Conservation (phyloP, 192 early-diverging fungal genomes). For the Mortierella alpina region DNA sequence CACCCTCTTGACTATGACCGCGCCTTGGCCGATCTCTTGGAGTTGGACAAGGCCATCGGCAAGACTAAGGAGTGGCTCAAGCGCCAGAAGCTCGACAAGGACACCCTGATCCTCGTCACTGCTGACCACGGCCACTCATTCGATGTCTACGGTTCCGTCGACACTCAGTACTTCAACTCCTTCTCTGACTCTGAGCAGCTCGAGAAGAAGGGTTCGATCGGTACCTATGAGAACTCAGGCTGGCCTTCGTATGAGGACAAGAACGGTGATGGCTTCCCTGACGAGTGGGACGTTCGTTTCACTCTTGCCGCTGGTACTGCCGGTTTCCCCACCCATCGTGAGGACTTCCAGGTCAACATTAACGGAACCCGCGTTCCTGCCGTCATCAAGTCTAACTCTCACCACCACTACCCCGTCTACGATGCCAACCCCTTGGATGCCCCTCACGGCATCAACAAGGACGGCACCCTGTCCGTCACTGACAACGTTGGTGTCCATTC, state of each 20-base stretch:
- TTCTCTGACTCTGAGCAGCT: constrained; percentile 47
- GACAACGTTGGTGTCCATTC: constrained; percentile 57
- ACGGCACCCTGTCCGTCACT: constrained; percentile 21
- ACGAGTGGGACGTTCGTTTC: constrained; percentile 57
- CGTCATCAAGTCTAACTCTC: constrained; percentile 27
- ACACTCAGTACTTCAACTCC: constrained; percentile 62
- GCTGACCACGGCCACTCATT: constrained; percentile 74
- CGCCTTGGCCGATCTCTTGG: constrained; percentile 71
- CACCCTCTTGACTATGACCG: constrained; percentile 72
- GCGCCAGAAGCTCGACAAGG: constrained; percentile 58
- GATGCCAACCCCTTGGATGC: constrained; percentile 34
- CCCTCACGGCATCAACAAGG: constrained; percentile 40
- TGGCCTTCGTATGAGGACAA: constrained; percentile 60
- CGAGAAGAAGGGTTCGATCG: constrained; percentile 59
- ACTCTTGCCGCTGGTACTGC: constrained; percentile 57
- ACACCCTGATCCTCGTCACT: constrained; percentile 72
- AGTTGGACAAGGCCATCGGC: constrained; percentile 70
- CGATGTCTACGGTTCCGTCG: constrained; percentile 74
- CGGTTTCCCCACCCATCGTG: constrained; percentile 55
- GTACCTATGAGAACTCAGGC: constrained; percentile 62
- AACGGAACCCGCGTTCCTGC: constrained; percentile 54
- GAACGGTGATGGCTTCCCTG: constrained; percentile 63
- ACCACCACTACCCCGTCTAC: constrained; percentile 38
- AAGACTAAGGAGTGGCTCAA: constrained; percentile 64
- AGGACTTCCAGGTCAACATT: constrained; percentile 57